These are phyloP conservation scores for Bjerkandera adusta DNA, from an alignment of 1,284 basidiomycete genomes.

Conservation along the genomic window DNA sequence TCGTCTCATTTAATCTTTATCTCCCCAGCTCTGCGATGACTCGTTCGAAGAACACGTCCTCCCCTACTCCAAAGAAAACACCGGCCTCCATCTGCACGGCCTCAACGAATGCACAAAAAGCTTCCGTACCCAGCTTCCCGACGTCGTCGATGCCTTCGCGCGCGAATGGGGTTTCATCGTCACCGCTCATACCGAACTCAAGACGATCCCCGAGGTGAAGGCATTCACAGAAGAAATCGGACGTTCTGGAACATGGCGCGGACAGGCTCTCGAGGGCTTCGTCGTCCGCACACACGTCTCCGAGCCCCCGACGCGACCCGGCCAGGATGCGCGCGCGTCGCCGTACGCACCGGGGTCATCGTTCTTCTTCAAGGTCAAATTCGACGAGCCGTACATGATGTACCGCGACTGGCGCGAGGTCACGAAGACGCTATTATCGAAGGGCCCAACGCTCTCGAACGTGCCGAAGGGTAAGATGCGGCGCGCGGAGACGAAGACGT, in stretches of 20 bases:
- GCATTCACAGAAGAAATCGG: constrained; percentile 72
- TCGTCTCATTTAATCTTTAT: background rate
- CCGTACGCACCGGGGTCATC: constrained; percentile 80
- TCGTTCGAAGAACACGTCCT: constrained; percentile 98
- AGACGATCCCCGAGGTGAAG: constrained; percentile 69
- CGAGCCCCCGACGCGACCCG: constrained; percentile 34
- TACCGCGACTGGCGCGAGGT: constrained; percentile 98
- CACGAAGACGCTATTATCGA: constrained; percentile 73
- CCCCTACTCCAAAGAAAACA: constrained; percentile 75
- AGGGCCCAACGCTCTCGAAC: constrained; percentile 30
- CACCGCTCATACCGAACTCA: constrained; percentile 62
- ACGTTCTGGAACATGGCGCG: constrained; percentile 76
- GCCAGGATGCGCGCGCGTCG: constrained; percentile 35
- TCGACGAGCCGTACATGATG: constrained; percentile 98
- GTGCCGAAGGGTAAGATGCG: constrained; percentile 65
- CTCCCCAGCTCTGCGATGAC: constrained; percentile 88
- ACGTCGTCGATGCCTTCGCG: constrained; percentile 79
- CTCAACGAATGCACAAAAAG: constrained; percentile 74
- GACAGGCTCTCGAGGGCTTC: constrained; percentile 92
- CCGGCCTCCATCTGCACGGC: constrained; percentile 94
- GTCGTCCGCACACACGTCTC: constrained; percentile 83
- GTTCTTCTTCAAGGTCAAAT: constrained; percentile 99
- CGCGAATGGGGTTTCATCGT: constrained; percentile 90
- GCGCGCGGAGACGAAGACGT: constrained; percentile 63
- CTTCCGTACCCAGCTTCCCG: constrained; percentile 75